A percentile compares a stretch with the other conserved stretches of the same genome.
These are phyloP conservation scores for Polygonum maritimum DNA, from an alignment of 148 eudicot species.

Conservation along the genomic window DNA sequence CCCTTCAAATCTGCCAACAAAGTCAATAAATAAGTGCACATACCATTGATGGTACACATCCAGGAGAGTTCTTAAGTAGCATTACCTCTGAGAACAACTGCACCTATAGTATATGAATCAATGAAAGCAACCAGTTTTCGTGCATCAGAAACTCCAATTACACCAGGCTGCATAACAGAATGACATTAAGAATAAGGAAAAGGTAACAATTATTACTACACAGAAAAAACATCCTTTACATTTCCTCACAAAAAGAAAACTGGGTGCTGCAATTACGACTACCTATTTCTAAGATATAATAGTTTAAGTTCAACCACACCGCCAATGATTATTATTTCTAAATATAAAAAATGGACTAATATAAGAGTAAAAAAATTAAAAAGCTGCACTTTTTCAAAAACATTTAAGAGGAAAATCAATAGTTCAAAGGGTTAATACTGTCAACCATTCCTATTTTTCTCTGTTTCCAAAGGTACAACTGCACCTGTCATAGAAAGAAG, in stretches of 20 bases:
- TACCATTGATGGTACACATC: neutral
- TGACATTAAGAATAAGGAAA: neutral
- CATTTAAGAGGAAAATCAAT: neutral
- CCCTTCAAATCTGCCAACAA: conserved; percentile 51
- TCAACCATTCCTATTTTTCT: neutral
- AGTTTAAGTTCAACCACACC: too few species aligned
- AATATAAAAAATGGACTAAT: neutral
- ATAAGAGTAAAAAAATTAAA: neutral
- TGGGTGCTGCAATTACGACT: neutral
- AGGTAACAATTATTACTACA: neutral
- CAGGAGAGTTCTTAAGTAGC: neutral
- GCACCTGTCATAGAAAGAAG: neutral
- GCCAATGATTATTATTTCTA: neutral
- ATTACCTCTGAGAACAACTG: conserved; percentile 48
- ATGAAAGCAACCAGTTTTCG: conserved; percentile 45
- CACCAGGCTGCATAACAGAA: conserved; percentile 44
- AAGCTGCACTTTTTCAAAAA: neutral
- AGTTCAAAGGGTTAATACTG: neutral
- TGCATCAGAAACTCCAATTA: conserved; percentile 47
- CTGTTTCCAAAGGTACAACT: neutral
- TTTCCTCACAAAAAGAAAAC: neutral
- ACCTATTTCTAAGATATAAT: too few species aligned
- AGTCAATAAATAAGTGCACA: conserved; percentile 4
- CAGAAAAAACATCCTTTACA: neutral
- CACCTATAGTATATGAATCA: conserved; percentile 63